Percentiles rank a stretch among this genome's conserved stretches.
Evolutionary conservation across 2,329 filamentous ascomycete species (phyloP).

Genomic region (Penicillium oxalicum): DNA sequence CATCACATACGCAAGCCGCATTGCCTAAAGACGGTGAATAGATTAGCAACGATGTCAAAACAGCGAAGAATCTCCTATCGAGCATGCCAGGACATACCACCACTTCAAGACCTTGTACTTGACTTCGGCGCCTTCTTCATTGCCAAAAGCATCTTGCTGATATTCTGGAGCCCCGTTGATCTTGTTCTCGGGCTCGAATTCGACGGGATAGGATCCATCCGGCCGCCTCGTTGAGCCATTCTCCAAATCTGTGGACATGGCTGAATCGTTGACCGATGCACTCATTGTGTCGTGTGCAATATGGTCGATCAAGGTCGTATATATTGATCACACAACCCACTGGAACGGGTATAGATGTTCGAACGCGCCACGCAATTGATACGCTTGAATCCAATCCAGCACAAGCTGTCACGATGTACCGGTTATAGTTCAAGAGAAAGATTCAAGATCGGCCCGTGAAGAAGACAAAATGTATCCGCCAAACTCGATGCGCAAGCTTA

Average conservation of each 20-base stretch:
- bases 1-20: constrained; percentile 36
- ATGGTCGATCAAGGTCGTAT: neutral
- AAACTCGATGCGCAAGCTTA: no score
- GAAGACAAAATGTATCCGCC: neutral
- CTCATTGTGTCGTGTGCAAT: constrained; percentile 3
- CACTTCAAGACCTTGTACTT: constrained; percentile 49
- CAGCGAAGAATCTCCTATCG: constrained; percentile 5
- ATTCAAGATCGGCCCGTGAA: neutral
- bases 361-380: no score
- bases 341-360: no score
- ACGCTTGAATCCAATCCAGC: no score
- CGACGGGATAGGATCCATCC: neutral
- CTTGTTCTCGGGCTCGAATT: constrained; percentile 15
- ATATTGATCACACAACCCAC: neutral
- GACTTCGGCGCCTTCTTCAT: constrained; percentile 39
- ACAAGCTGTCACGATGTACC: neutral
- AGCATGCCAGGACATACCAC: constrained; percentile 25
- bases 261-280: neutral
- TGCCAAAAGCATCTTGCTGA: constrained; percentile 35
- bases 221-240: neutral
- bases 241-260: constrained; percentile 2
- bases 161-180: constrained; percentile 13
- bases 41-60: neutral
- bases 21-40: constrained; percentile 26
- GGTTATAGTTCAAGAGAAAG: neutral